Percentiles rank a stretch among this genome's conserved stretches.
These are phyloP conservation scores for Martensiomyces pterosporus DNA, from an alignment of 192 early-diverging fungal species.

Conservation along the genomic window DNA sequence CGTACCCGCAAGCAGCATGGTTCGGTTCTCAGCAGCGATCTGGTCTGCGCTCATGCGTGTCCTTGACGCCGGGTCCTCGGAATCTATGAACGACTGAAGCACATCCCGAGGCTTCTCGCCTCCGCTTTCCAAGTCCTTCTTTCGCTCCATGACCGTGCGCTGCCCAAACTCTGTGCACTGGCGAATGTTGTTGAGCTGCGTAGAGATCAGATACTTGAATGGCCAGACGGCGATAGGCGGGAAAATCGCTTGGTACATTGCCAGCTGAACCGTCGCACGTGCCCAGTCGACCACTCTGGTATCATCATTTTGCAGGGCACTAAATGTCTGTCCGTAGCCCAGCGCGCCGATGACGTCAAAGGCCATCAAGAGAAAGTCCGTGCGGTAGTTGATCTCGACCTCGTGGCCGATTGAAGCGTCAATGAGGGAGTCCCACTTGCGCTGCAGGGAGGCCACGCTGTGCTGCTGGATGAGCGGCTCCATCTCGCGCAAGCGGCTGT, in stretches of 20 bases:
- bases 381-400: constrained; percentile 13
- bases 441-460: constrained; percentile 4
- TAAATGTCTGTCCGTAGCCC: constrained; percentile 25
- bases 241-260: neutral
- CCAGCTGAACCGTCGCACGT: neutral
- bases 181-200: neutral
- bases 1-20: constrained; percentile 25
- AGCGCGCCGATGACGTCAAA: constrained; percentile 22
- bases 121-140: neutral
- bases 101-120: constrained; percentile 2
- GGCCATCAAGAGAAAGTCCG: constrained; percentile 15
- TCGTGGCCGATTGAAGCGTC: neutral
- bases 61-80: constrained; percentile 16
- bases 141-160: neutral
- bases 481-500: constrained; percentile 15
- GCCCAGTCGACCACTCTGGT: neutral
- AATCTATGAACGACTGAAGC: constrained; percentile 33
- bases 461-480: constrained; percentile 22
- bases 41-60: constrained; percentile 6
- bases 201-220: neutral
- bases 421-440: constrained; percentile 5
- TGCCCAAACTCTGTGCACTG: neutral
- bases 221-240: neutral
- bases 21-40: constrained; percentile 23
- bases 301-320: constrained; percentile 1